Base-by-base conservation (phyloP, 2,329 filamentous ascomycete species). In the Cadophora luteo-olivacea region DNA sequence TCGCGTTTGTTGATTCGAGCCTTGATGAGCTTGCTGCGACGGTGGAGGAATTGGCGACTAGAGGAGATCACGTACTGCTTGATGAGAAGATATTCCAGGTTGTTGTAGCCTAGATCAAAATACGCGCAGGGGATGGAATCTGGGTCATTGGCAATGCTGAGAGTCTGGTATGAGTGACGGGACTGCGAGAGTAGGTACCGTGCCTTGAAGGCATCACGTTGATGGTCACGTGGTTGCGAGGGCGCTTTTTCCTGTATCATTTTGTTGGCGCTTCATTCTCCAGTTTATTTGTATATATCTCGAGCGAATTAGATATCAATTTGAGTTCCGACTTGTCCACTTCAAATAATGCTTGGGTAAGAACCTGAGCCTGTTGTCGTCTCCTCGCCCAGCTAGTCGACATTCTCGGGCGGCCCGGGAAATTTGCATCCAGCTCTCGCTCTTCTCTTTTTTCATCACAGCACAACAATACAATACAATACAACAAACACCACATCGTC, bases 1-100 rank as follows among this genome's bases (percentile, higher is more conserved):
- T 71, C 22, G 75, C 58, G 8, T 76, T 81, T 55, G 78, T 81
- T 4, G 75, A 79, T 25, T 76, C 75, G 24, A 70, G 82, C 9
- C 67, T 83, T 55, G 74, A 72, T 19, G 80, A 79, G 64, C 64
- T 79, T 41, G 72, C 64, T 16, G 64, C 32, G 14, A 64, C 66
- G 14, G 73, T 78, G 33, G 61, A 73, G 45, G 72, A 74, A 61
- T 65, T 74, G 38, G 64, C 65, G 9, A 45, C 22, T 7, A 48
- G 58, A n/a, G 38, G 41, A 22, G 64, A 66, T 14, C 45, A 67
- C 16, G 36, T 67, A 22, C 63, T 73, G 54, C 61, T 72, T 36
- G 69, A 70, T 65, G 63, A 48, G 49, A 25, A 61, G 19, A 45
- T 69, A 8, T 60, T 60, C 14, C 0, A 25, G 33, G 7, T 19